These are phyloP conservation scores for Xerocomus minutiporus DNA, from an alignment of 1,284 basidiomycete genomes.

Conservation along the genomic window DNA sequence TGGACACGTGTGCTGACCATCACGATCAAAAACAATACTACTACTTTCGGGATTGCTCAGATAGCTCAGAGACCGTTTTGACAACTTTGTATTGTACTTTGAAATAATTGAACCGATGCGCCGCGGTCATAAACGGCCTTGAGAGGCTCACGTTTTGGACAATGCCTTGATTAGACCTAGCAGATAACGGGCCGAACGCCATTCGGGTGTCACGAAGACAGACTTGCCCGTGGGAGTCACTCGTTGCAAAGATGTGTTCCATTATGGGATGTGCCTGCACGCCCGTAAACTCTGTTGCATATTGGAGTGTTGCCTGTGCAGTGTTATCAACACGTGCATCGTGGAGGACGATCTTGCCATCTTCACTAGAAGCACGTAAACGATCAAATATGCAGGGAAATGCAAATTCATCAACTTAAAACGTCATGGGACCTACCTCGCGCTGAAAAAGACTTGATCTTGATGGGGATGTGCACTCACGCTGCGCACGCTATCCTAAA, in stretches of 20 bases:
- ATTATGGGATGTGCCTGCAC: constrained; percentile 60
- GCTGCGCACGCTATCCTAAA: constrained; percentile 58
- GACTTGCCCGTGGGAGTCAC: constrained; percentile 53
- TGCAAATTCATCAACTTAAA: constrained; percentile 29
- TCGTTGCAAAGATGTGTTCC: constrained; percentile 63
- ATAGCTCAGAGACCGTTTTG: constrained; percentile 36
- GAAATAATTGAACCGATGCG: constrained; percentile 7
- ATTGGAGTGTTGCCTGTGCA: constrained; percentile 49
- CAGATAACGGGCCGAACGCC: constrained; percentile 55
- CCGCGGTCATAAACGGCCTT: constrained; percentile 6
- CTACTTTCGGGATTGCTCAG: constrained; percentile 60
- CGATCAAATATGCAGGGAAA: constrained; percentile 10
- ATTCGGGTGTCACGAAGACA: constrained; percentile 72
- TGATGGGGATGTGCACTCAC: constrained; percentile 59
- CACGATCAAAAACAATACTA: constrained; percentile 60
- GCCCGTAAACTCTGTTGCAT: constrained; percentile 52
- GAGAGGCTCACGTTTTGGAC: constrained; percentile 43
- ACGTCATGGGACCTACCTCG: constrained; percentile 42
- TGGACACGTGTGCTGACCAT: constrained; percentile 41
- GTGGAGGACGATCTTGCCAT: constrained; percentile 59
- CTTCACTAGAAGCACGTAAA: constrained; percentile 45
- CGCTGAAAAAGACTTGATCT: constrained; percentile 64
- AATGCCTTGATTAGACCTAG: constrained; percentile 47
- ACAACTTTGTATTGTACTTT: constrained; percentile 65
- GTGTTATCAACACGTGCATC: constrained; percentile 43